Conservation (phyloP, 31 red algal species). For the Pterothamnion heteromorphum region DNA sequence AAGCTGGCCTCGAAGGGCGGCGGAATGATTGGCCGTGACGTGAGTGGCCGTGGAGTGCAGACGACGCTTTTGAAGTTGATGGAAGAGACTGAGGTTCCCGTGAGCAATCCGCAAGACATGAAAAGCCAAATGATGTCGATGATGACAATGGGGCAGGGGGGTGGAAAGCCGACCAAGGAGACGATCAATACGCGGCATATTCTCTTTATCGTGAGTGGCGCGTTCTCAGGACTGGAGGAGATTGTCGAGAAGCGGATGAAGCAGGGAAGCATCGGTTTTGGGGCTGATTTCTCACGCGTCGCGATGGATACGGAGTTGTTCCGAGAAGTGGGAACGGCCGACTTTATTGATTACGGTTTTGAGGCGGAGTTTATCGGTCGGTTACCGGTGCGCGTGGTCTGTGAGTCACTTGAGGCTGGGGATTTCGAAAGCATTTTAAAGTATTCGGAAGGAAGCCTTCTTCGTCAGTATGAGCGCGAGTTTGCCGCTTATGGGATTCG, state of each 20-base stretch:
- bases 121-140: background rate
- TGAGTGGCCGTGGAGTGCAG: slow-evolving; percentile 68
- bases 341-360: background rate
- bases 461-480: background rate
- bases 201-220: background rate
- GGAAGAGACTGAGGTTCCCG: slow-evolving; percentile 32
- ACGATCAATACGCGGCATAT: background rate
- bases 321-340: background rate
- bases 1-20: slow-evolving; percentile 55
- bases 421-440: background rate
- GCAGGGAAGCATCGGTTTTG: background rate
- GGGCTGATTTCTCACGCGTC: background rate
- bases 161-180: background rate
- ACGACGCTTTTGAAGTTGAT: slow-evolving; percentile 67
- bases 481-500: background rate
- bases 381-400: background rate
- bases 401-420: background rate
- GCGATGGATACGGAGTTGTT: background rate
- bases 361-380: background rate
- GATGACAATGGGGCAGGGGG: background rate
- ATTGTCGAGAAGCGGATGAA: background rate
- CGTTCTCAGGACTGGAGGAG: background rate
- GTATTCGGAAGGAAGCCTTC: background rate
- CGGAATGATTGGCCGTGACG: slow-evolving; percentile 60
- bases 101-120: background rate